Evolutionary conservation across 2,329 filamentous ascomycete species (phyloP), one percentile per base, ranked within the genome.

Genomic region (Emmonsia crescens): DNA sequence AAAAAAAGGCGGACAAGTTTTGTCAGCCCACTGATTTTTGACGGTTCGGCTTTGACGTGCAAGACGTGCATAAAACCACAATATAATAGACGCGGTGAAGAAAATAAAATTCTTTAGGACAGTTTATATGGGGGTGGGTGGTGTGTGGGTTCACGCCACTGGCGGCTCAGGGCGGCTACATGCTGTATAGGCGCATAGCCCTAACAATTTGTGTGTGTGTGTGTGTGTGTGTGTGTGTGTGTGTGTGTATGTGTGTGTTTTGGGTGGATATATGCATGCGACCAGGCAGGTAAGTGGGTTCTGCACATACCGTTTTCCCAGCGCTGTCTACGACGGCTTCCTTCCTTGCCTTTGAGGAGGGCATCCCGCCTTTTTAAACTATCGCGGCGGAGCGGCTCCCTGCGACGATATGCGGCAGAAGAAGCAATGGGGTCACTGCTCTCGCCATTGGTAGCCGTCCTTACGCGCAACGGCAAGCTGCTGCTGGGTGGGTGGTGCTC

Each of bases 291-390:
- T 19, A 46, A 19, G 42, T 21, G n/a, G n/a, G 42, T 21, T 42
- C 52, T 60, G 57, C 46, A 70, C 76, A 66, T 82, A 95, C 91
- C 89, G 75, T 97, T 99, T 79, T 99, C 94, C 91, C 92, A 97
- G 61, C 93, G 83, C 68, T 93, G 87, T 57, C 93, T 82, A 69
- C 93, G 86, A 42, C 93, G 84, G 68, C 85, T 93, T 40, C 93
- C 93, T 74, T 96, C 91, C 68, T 95, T 96, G 61, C 93, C 93
- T 77, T 91, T 95, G 38, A 94, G 79, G 59, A 96, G 72, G 2
- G 86, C 84, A 66, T 96, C 91, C 21, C 92, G 85, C 59, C 83
- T 76, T 70, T 84, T 85, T 69, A 84, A 68, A 67, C 83, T 86
- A 65, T 75, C 68, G 67, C 71, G 19, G 64, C 64, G 59, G 66